Evolutionary conservation across 2,329 filamentous ascomycete species (phyloP).

Genomic region (Aspergillus sp.): DNA sequence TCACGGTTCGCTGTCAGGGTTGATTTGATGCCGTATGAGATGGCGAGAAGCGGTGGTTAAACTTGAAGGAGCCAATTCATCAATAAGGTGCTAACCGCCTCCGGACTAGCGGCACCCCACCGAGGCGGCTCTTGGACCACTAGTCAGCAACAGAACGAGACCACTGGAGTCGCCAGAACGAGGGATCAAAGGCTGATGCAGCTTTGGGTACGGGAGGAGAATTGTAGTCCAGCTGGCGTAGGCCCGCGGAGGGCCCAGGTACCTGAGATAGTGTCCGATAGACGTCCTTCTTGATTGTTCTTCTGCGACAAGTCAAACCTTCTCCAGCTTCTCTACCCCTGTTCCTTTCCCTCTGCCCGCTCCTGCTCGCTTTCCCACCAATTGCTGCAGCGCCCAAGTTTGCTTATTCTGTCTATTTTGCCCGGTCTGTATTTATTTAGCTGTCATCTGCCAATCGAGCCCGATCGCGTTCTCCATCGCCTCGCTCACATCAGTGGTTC

Average conservation of each 20-base stretch:
- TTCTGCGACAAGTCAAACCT: conserved; percentile 20
- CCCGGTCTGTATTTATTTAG: conserved; percentile 2
- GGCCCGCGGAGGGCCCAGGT: background rate
- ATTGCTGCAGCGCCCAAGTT: background rate
- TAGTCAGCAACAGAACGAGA: conserved; percentile 3
- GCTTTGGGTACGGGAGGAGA: conserved; percentile 1
- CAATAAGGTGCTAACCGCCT: conserved; percentile 14
- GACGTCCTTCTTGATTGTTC: conserved; percentile 8
- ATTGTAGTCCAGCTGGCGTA: background rate
- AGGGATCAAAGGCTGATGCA: background rate
- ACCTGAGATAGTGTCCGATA: background rate
- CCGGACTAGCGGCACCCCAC: conserved; percentile 21
- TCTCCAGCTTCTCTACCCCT: conserved; percentile 22
- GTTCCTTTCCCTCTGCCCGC: conserved; percentile 18
- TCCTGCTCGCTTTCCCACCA: background rate
- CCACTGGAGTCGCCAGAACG: conserved; percentile 9
- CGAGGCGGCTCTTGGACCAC: conserved; percentile 27
- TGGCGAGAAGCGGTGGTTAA: background rate
- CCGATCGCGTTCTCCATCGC: background rate
- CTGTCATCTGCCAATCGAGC: background rate
- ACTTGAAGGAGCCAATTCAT: background rate
- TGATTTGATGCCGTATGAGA: background rate
- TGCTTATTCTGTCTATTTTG: conserved; percentile 15
- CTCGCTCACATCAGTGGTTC: conserved; percentile 14
- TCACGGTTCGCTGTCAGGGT: background rate